A percentile compares a stretch with the other conserved stretches of the same genome.
phyloP scores from a whole-genome alignment of 331 rosid species.

The Spiraea crenata region DNA sequence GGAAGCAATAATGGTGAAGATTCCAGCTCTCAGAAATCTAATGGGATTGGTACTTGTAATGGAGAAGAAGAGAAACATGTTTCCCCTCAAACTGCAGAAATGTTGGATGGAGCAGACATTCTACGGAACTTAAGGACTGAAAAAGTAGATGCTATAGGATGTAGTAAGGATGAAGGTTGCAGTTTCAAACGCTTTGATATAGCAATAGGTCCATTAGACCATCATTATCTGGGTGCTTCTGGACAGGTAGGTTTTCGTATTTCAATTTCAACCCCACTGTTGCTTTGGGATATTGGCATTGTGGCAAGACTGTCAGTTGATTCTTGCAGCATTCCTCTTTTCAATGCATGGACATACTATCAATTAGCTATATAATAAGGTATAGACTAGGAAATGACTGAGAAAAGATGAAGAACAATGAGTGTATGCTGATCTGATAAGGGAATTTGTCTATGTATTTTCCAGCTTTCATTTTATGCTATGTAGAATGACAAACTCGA shows the following conservation, averaged over 20 bases:
- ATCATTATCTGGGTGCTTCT: constrained; percentile 72
- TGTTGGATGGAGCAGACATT: constrained; percentile 43
- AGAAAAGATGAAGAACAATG: not conserved
- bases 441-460: not conserved
- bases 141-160: constrained; percentile 35
- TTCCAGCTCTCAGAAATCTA: constrained; percentile 51
- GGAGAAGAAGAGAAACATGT: constrained; percentile 39
- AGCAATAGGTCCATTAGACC: constrained; percentile 74
- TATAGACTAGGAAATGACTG: not conserved
- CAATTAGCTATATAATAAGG: not conserved
- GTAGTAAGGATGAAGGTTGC: constrained; percentile 40
- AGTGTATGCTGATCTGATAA: not conserved
- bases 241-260: constrained; percentile 59
- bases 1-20: constrained; percentile 38
- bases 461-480: not conserved
- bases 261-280: not conserved
- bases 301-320: not conserved
- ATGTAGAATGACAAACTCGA: not conserved
- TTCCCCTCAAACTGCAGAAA: constrained; percentile 38
- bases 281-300: not conserved
- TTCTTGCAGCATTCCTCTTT: constrained; percentile 4
- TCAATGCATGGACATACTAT: not conserved
- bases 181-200: constrained; percentile 87
- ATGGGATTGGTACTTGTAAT: constrained; percentile 30
- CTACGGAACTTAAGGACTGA: constrained; percentile 44